Evolutionary conservation across 192 early-diverging fungal genomes (phyloP).

Genomic region (Umbelopsis isabellina): DNA sequence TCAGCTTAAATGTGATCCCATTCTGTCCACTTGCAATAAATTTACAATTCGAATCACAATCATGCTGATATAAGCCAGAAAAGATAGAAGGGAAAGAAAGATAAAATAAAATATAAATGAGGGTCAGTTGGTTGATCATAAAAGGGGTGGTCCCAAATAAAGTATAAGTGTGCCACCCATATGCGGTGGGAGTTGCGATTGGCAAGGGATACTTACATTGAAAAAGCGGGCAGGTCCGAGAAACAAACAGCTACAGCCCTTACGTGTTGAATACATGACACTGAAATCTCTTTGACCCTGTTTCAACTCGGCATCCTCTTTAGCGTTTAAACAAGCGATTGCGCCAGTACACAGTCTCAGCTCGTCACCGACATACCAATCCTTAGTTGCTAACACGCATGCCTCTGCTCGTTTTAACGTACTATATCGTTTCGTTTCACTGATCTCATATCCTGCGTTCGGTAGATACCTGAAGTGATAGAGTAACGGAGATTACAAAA

Average conservation of each 20-base stretch:
- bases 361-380: slow-evolving; percentile 51
- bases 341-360: slow-evolving; percentile 53
- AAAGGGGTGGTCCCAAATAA: slow-evolving; percentile 5
- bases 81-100: neutral
- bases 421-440: slow-evolving; percentile 53
- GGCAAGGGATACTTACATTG: slow-evolving; percentile 46
- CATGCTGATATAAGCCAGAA: slow-evolving; percentile 47
- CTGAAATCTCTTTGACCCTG: slow-evolving; percentile 52
- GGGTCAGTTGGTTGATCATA: neutral
- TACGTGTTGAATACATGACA: slow-evolving; percentile 50
- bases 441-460: slow-evolving; percentile 60
- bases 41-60: slow-evolving; percentile 59
- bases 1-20: slow-evolving; percentile 58
- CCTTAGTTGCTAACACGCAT: slow-evolving; percentile 55
- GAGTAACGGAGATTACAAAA: slow-evolving; percentile 21
- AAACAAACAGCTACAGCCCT: slow-evolving; percentile 55
- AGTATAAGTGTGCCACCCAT: neutral
- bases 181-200: neutral
- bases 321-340: slow-evolving; percentile 49
- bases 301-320: slow-evolving; percentile 55
- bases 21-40: slow-evolving; percentile 53
- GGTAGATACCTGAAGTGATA: slow-evolving; percentile 48
- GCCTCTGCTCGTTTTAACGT: slow-evolving; percentile 51
- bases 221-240: slow-evolving; percentile 68
- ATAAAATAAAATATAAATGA: slow-evolving; percentile 11